Evolutionary conservation across 2,329 filamentous ascomycete genomes (phyloP).

Genomic region (Colletotrichum sojae): DNA sequence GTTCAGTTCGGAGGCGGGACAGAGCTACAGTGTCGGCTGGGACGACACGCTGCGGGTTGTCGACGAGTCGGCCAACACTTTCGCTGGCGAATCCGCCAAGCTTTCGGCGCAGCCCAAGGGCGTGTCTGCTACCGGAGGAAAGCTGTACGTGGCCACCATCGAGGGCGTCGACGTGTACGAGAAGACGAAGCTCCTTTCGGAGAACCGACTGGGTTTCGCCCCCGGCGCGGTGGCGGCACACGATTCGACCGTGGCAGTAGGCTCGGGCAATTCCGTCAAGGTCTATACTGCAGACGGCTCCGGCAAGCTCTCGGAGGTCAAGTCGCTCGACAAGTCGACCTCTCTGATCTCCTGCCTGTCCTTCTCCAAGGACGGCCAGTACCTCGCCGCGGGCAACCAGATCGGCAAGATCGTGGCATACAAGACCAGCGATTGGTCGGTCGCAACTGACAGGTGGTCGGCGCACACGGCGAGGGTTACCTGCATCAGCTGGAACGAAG

Average conservation of each 20-base stretch:
- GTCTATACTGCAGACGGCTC: slow-evolving; percentile 77
- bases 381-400: slow-evolving; percentile 86
- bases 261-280: slow-evolving; percentile 80
- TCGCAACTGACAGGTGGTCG: slow-evolving; percentile 83
- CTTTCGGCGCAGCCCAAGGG: slow-evolving; percentile 87
- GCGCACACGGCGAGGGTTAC: slow-evolving; percentile 72
- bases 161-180: slow-evolving; percentile 68
- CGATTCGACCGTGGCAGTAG: slow-evolving; percentile 79
- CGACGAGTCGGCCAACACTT: slow-evolving; percentile 81
- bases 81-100: slow-evolving; percentile 77
- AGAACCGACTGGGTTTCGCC: slow-evolving; percentile 71
- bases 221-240: slow-evolving; percentile 81
- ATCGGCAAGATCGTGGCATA: slow-evolving; percentile 92
- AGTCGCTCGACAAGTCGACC: slow-evolving; percentile 77
- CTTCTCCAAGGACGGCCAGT: slow-evolving; percentile 83
- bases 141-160: slow-evolving; percentile 71
- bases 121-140: slow-evolving; percentile 68
- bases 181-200: slow-evolving; percentile 72
- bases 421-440: slow-evolving; percentile 72
- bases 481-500: slow-evolving; percentile 80
- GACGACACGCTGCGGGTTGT: slow-evolving; percentile 90
- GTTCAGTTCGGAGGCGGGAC: slow-evolving; percentile 73
- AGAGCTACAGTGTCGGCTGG: slow-evolving; percentile 92
- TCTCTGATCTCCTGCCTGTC: slow-evolving; percentile 83
- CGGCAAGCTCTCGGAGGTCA: slow-evolving; percentile 66